These are phyloP conservation scores for Metschnikowia santaceciliae DNA, from an alignment of 805 yeast genomes.

Conservation along the genomic window DNA sequence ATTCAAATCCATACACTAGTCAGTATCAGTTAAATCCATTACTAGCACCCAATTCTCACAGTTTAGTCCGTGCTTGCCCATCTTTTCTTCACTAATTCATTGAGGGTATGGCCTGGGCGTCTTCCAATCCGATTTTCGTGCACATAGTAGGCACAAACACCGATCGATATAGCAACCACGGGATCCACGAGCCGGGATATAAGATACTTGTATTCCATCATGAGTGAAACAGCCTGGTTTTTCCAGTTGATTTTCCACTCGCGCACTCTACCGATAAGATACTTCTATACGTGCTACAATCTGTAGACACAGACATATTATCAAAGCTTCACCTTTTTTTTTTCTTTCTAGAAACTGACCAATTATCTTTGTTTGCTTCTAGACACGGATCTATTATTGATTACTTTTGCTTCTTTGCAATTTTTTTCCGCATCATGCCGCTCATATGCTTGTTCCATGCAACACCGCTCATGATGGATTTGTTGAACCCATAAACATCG, in stretches of 20 bases:
- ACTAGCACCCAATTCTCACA: too few relatives aligned
- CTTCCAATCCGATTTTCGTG: constrained; percentile 59
- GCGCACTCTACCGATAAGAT: neutral
- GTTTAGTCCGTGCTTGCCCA: neutral
- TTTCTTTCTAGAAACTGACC: too few relatives aligned
- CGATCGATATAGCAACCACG: constrained; percentile 56
- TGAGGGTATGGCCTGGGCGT: constrained; percentile 55
- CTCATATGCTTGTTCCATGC: constrained; percentile 61
- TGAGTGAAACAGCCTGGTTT: neutral
- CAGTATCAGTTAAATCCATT: too few relatives aligned
- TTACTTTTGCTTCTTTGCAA: constrained; percentile 4
- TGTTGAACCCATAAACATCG: constrained; percentile 42
- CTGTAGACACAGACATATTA: neutral
- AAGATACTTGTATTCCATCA: constrained; percentile 43
- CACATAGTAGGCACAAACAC: constrained; percentile 58
- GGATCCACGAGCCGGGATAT: constrained; percentile 60
- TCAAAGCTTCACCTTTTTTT: too few relatives aligned
- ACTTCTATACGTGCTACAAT: neutral
- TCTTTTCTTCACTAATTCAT: constrained; percentile 36
- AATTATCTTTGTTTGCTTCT: neutral
- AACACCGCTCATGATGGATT: constrained; percentile 50
- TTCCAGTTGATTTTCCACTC: neutral
- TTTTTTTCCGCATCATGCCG: constrained; percentile 38
- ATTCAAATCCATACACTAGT: too few relatives aligned
- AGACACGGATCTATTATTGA: neutral